These are phyloP conservation scores for Quambalaria eucalypti DNA, from an alignment of 1,284 basidiomycete genomes.

Conservation along the genomic window DNA sequence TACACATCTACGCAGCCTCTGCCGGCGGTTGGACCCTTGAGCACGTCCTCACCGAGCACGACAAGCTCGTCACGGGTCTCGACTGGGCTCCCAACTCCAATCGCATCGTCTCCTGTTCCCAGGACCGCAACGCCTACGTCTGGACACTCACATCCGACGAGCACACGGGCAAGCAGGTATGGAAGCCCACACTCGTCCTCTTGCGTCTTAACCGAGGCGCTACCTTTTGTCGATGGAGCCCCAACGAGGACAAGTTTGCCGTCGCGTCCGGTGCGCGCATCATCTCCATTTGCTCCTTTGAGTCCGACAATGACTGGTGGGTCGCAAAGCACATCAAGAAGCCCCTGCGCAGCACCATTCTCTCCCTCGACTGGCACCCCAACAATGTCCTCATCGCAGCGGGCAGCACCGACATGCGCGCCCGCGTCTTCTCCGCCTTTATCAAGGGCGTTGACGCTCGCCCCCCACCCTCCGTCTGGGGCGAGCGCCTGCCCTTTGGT, in stretches of 20 bases:
- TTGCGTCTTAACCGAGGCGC: conserved; percentile 91
- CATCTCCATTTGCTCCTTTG: conserved; percentile 44
- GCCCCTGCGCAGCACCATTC: conserved; percentile 83
- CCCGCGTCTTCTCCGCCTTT: conserved; percentile 94
- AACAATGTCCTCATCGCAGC: conserved; percentile 92
- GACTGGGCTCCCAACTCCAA: conserved; percentile 97
- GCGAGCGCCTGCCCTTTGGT: conserved; percentile 92
- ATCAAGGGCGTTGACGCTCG: conserved; percentile 97
- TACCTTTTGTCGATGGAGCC: conserved; percentile 90
- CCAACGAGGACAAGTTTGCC: conserved; percentile 96
- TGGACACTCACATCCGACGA: conserved; percentile 76
- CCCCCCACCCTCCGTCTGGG: conserved; percentile 85
- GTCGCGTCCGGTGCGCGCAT: conserved; percentile 83
- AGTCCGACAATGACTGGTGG: conserved; percentile 84
- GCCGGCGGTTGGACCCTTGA: conserved; percentile 58
- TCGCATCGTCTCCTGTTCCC: conserved; percentile 93
- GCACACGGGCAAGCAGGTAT: conserved; percentile 57
- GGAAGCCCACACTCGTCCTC: conserved; percentile 96
- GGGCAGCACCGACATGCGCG: conserved; percentile 88
- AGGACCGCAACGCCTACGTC: conserved; percentile 97
- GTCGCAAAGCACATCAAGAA: conserved; percentile 95
- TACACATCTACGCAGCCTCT: conserved; percentile 60
- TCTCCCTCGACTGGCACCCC: conserved; percentile 92
- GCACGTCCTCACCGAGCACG: conserved; percentile 85
- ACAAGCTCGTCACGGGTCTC: conserved; percentile 95